These are phyloP conservation scores for Lolium perenne DNA, from an alignment of 176 grass and related monocot species.

Conservation along the genomic window DNA sequence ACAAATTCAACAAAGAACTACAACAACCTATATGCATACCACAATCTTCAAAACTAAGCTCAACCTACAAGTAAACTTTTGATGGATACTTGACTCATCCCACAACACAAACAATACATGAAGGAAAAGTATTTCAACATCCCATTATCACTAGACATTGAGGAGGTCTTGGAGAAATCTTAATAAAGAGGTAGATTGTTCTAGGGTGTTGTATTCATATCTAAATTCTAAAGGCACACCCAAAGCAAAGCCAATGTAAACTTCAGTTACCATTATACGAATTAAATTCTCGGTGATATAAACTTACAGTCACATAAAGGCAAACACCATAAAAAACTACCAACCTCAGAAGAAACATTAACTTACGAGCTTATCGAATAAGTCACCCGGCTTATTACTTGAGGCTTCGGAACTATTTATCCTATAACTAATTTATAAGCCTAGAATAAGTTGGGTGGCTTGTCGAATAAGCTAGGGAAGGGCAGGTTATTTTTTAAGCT, in stretches of 20 bases:
- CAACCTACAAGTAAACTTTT: background rate
- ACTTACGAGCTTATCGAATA: too few relatives aligned
- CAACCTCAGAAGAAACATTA: too few relatives aligned
- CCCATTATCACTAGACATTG: slow-evolving; percentile 13
- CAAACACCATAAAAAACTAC: too few relatives aligned
- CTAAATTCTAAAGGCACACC: slow-evolving; percentile 58
- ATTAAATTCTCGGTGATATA: background rate
- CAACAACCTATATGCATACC: background rate
- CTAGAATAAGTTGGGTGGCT: too few relatives aligned
- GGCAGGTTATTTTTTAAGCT: too few relatives aligned
- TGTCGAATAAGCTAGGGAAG: too few relatives aligned
- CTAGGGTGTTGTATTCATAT: slow-evolving; percentile 86
- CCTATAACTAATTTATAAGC: too few relatives aligned
- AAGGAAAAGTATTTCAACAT: slow-evolving; percentile 24
- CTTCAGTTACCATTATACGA: slow-evolving; percentile 45
- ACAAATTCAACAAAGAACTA: background rate
- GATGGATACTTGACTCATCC: background rate
- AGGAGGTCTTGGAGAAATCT: slow-evolving; percentile 38
- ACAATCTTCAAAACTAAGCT: background rate
- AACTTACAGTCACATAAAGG: background rate
- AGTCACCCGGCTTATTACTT: too few relatives aligned
- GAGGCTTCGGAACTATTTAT: too few relatives aligned
- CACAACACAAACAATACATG: background rate
- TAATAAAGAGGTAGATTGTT: slow-evolving; percentile 43
- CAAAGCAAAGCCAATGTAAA: slow-evolving; percentile 57